Percentiles rank a stretch among this genome's conserved stretches.
Conservation (phyloP, 2,329 filamentous ascomycete genomes). For the Raffaelea ambrosiae region DNA sequence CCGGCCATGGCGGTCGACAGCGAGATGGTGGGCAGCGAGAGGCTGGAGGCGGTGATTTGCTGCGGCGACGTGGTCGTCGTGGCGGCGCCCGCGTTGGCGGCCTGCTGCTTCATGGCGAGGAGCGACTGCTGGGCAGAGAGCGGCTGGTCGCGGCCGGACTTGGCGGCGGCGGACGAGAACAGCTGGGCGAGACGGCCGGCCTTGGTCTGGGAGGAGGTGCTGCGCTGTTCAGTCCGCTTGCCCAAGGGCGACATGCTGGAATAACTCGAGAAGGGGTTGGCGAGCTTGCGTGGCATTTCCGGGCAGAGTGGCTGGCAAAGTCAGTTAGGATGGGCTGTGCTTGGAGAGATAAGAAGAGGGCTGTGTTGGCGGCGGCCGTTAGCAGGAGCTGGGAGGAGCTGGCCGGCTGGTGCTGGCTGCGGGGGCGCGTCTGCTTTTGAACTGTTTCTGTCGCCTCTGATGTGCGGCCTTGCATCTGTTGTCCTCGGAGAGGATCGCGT, state of each 20-base stretch:
- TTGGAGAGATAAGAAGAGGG: neutral
- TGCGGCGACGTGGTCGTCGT: too few relatives aligned
- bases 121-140: constrained; percentile 56
- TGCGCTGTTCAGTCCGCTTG: constrained; percentile 39
- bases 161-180: constrained; percentile 54
- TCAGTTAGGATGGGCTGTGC: neutral
- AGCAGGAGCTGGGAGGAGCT: too few relatives aligned
- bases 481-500: too few relatives aligned
- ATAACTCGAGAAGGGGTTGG: constrained; percentile 46
- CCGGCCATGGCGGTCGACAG: constrained; percentile 78
- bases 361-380: too few relatives aligned
- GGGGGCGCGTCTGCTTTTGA: too few relatives aligned
- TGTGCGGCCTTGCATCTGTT: too few relatives aligned
- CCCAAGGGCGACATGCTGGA: constrained; percentile 39
- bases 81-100: constrained; percentile 34
- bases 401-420: too few relatives aligned
- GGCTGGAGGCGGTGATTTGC: constrained; percentile 60
- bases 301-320: constrained; percentile 2
- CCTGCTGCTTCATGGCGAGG: constrained; percentile 56
- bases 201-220: constrained; percentile 50
- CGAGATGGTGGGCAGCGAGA: constrained; percentile 83
- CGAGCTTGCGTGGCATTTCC: constrained; percentile 51
- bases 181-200: constrained; percentile 65
- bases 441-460: too few relatives aligned
- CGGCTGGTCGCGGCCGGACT: constrained; percentile 58